Conservation (phyloP, 306 rosid genomes). For the Luffa aegyptiaca region DNA sequence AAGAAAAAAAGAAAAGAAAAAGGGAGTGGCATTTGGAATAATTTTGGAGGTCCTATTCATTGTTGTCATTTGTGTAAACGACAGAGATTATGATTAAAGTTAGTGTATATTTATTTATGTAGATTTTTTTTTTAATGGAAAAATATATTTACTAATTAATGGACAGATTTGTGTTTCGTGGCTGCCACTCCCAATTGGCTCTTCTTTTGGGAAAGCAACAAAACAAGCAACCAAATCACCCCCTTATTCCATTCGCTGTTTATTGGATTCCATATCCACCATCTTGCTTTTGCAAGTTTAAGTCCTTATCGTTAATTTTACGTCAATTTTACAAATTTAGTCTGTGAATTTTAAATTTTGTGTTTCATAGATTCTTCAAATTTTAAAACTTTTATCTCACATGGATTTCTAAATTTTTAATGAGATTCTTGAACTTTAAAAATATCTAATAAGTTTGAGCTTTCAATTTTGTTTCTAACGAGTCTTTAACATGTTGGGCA, state of each 20-base stretch:
- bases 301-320: not conserved
- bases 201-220: conserved; percentile 46
- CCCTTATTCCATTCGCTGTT: not conserved
- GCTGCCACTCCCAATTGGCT: conserved; percentile 44
- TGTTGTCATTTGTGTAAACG: not conserved
- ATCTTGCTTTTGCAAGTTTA: not conserved
- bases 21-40: conserved; percentile 24
- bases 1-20: conserved; percentile 17
- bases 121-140: not conserved
- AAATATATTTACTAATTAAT: not conserved
- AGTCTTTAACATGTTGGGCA: no score
- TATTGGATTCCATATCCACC: not conserved
- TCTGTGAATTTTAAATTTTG: no score
- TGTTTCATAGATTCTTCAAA: no score
- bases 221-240: not conserved
- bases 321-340: no score
- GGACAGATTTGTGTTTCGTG: conserved; percentile 32
- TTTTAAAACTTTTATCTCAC: no score
- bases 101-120: not conserved
- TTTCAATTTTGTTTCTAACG: no score
- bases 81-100: conserved; percentile 11
- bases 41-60: conserved; percentile 10
- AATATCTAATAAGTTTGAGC: no score
- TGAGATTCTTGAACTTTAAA: no score
- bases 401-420: no score